Evolutionary conservation across 1,284 basidiomycete species (phyloP), one percentile per base, ranked within the genome.

Genomic region (Naganishia cerealis): DNA sequence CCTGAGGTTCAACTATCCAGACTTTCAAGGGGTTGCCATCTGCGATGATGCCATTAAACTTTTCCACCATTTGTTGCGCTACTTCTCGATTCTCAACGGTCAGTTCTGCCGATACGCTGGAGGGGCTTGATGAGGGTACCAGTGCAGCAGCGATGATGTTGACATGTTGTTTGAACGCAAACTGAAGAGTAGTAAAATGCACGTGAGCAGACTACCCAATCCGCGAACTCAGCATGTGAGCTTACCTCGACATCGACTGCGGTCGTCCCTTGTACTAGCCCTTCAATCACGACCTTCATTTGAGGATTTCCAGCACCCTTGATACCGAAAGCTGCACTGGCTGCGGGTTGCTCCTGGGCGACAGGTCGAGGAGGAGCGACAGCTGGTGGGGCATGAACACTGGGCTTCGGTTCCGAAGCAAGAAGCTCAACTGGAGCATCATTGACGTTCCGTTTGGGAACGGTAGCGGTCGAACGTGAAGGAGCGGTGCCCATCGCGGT

Each of bases 91-190:
- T 82, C 74, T 90, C 88, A 82, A 90, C 88, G 18, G 88, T 88
- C 26, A 93, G 81, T 29, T 90, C 86, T 57, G 92, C 88, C 2
- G 83, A 79, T 9, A 89, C 86, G 50, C 86, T 83, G 16, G 69
- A 58, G 29, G 72, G 65, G 33, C 52, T 52, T 21, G 71, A 24
- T 26, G 80, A 75, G 48, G 77, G 73, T 0, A 79, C 72, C 21
- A 84, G 77, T 24, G 83, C 84, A 7, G 87, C 84, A 33, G 83
- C 81, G 33, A 85, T 83, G 71, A 93, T 87, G 13, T 85, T 81
- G 3, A 90, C 89, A 73, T 90, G 90, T 21, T 86, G 86, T 72
- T 88, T 88, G 83, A 94, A 94, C 68, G 92, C 92, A 29, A 90
- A 89, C 86, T 87, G 70, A 29, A 18, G 29, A 12, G 24, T 36